Evolutionary conservation across 441 rosid species (phyloP).

Genomic region (Geranium incanum): DNA sequence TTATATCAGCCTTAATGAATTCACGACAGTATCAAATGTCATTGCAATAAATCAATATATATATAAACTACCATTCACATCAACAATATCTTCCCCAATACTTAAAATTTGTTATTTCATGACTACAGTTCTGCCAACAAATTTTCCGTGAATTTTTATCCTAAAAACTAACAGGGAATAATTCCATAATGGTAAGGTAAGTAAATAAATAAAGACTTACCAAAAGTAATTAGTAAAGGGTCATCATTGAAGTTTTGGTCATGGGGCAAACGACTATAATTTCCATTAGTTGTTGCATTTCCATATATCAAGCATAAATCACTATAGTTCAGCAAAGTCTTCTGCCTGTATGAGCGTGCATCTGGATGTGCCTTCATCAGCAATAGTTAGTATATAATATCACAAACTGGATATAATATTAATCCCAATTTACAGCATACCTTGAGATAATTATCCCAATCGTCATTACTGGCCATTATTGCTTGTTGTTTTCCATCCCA

Average conservation of each 20-base stretch:
- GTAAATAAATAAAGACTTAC: constrained; percentile 20
- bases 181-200: constrained; percentile 2
- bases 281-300: constrained; percentile 24
- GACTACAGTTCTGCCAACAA: constrained; percentile 6
- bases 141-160: neutral
- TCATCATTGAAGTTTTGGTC: constrained; percentile 23
- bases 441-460: constrained; percentile 42
- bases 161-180: neutral
- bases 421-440: constrained; percentile 21
- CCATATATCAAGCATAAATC: constrained; percentile 38
- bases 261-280: constrained; percentile 18
- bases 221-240: constrained; percentile 17
- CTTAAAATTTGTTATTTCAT: neutral
- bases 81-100: neutral
- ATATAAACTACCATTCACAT: neutral
- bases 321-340: constrained; percentile 34
- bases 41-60: neutral
- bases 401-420: constrained; percentile 10
- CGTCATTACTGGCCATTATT: constrained; percentile 32
- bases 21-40: neutral
- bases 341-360: constrained; percentile 30
- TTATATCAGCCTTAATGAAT: constrained; percentile 10
- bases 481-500: constrained; percentile 40
- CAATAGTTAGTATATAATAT: constrained; percentile 13
- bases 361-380: constrained; percentile 37